These are phyloP conservation scores for Chiua sp. DNA, from an alignment of 1,284 basidiomycete genomes.

Conservation along the genomic window DNA sequence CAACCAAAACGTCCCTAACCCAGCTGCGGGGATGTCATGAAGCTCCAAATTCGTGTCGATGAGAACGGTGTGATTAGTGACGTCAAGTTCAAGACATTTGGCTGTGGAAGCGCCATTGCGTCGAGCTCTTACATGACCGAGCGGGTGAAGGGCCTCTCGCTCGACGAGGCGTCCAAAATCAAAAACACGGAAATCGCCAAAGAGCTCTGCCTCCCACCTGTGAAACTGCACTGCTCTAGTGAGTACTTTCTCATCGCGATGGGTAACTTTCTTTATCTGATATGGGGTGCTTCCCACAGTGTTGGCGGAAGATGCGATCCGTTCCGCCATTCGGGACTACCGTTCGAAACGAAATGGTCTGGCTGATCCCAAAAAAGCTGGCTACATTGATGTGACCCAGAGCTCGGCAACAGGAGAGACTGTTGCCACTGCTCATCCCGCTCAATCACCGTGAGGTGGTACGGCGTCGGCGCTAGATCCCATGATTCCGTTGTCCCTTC, in stretches of 20 bases:
- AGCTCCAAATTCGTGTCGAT: slow-evolving; percentile 98
- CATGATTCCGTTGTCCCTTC: neutral
- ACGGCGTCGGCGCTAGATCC: too few relatives aligned
- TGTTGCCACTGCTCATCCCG: slow-evolving; percentile 65
- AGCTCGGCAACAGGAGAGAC: slow-evolving; percentile 70
- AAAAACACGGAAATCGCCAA: slow-evolving; percentile 99
- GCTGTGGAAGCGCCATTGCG: slow-evolving; percentile 97
- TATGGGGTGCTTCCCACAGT: slow-evolving; percentile 52
- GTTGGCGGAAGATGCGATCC: slow-evolving; percentile 98
- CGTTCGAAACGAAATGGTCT: slow-evolving; percentile 73
- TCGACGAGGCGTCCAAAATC: slow-evolving; percentile 95
- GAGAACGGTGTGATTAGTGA: slow-evolving; percentile 95
- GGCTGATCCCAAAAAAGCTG: slow-evolving; percentile 56
- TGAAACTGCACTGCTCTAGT: slow-evolving; percentile 94
- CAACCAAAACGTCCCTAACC: slow-evolving; percentile 7
- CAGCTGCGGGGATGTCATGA: slow-evolving; percentile 96
- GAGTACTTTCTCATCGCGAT: slow-evolving; percentile 36
- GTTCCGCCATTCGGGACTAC: slow-evolving; percentile 94
- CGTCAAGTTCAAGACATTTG: slow-evolving; percentile 99
- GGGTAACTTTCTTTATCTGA: slow-evolving; percentile 18
- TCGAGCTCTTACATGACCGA: slow-evolving; percentile 98
- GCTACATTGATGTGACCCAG: slow-evolving; percentile 82
- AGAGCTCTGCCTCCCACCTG: slow-evolving; percentile 94
- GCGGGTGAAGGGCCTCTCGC: slow-evolving; percentile 92
- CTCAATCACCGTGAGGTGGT: slow-evolving; percentile 32